phyloP scores from a whole-genome alignment of 176 grass and related monocot species.

The Musa beccarii region DNA sequence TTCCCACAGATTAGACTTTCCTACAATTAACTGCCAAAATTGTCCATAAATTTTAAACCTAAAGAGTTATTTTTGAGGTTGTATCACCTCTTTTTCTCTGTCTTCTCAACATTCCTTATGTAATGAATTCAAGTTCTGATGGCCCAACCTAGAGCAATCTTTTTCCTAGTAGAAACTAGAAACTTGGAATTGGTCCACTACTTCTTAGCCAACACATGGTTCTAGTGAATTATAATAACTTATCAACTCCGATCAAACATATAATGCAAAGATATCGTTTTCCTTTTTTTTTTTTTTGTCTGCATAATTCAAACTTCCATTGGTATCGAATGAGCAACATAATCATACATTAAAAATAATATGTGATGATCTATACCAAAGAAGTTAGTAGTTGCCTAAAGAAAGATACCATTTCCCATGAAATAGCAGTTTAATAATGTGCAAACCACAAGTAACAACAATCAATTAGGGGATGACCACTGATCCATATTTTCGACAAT shows the following conservation, averaged over 20 bases:
- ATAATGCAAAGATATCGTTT: neutral
- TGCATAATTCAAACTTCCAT: neutral
- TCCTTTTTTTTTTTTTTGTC: too few species aligned
- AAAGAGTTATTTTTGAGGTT: too few species aligned
- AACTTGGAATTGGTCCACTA: too few species aligned
- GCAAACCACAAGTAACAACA: neutral
- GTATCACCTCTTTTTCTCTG: neutral
- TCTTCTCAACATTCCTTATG: neutral
- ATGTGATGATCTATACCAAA: too few species aligned
- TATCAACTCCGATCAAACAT: neutral
- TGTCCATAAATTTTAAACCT: too few species aligned
- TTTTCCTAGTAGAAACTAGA: too few species aligned
- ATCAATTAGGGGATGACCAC: neutral
- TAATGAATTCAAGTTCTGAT: too few species aligned
- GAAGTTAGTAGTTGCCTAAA: too few species aligned
- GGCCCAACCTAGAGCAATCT: too few species aligned
- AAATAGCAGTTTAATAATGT: neutral
- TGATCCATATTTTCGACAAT: neutral
- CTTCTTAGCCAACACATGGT: neutral
- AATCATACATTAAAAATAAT: neutral
- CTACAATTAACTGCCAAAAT: too few species aligned
- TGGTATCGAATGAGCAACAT: neutral
- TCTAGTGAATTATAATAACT: neutral
- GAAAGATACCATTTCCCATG: too few species aligned
- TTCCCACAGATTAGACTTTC: too few species aligned